A percentile compares a stretch with the other conserved stretches of the same genome.
Evolutionary conservation across 495 filamentous ascomycete genomes (phyloP).

Genomic region (Penicillium desertorum): DNA sequence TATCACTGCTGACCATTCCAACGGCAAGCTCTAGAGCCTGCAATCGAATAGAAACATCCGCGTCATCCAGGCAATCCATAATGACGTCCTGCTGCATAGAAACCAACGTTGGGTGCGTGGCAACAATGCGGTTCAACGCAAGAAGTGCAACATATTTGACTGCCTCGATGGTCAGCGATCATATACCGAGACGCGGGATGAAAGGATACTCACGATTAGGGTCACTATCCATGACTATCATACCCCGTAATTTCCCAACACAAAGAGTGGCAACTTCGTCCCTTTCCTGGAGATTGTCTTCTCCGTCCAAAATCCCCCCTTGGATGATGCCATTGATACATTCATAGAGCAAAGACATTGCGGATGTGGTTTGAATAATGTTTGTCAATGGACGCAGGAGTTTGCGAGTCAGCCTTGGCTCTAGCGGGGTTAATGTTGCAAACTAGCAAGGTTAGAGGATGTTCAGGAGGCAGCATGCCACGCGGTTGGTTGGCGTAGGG

Average conservation of each 20-base stretch:
- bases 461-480: not conserved
- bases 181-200: not conserved
- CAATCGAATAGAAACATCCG: conserved; percentile 93
- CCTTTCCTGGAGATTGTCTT: conserved; percentile 70
- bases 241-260: conserved; percentile 86
- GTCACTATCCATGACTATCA: conserved; percentile 90
- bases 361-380: conserved; percentile 88
- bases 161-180: conserved; percentile 28
- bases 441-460: conserved; percentile 58
- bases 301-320: conserved; percentile 83
- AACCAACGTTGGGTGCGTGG: conserved; percentile 82
- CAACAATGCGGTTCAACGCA: conserved; percentile 91
- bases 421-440: conserved; percentile 88
- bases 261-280: conserved; percentile 95
- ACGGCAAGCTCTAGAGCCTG: conserved; percentile 88
- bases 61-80: conserved; percentile 89
- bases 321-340: conserved; percentile 98
- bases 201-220: conserved; percentile 68
- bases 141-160: conserved; percentile 97
- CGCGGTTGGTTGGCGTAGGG: not conserved
- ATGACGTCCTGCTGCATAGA: conserved; percentile 93
- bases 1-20: conserved; percentile 86
- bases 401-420: conserved; percentile 87
- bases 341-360: conserved; percentile 96
- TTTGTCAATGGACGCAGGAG: conserved; percentile 91